A percentile compares a stretch with the other conserved stretches of the same genome.
These are phyloP conservation scores for Fusarium nygamai DNA, from an alignment of 2,329 filamentous ascomycete genomes.

Conservation along the genomic window DNA sequence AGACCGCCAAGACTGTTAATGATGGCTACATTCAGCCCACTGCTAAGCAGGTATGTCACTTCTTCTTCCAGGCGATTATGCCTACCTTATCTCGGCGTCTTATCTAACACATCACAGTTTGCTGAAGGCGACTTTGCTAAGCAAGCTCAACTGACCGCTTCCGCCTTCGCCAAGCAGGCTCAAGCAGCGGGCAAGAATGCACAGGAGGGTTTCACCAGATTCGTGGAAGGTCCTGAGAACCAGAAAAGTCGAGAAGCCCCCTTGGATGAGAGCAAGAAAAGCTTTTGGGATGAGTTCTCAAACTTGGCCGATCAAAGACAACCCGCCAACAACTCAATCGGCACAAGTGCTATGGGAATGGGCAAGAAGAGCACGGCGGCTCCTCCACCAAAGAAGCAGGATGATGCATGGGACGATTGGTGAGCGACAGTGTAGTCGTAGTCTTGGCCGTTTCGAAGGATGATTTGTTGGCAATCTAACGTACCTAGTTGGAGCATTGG, in stretches of 20 bases:
- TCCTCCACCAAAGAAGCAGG: constrained; percentile 53
- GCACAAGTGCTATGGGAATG: constrained; percentile 69
- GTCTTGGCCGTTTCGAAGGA: neutral
- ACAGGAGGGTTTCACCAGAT: constrained; percentile 82
- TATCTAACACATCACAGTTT: constrained; percentile 63
- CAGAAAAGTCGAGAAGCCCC: constrained; percentile 49
- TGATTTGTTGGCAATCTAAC: constrained; percentile 25
- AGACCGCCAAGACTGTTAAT: constrained; percentile 91
- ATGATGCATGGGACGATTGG: constrained; percentile 74
- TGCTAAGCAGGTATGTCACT: constrained; percentile 75
- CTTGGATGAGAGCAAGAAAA: constrained; percentile 74
- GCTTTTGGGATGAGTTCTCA: constrained; percentile 94
- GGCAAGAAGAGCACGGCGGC: constrained; percentile 51
- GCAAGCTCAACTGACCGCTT: constrained; percentile 69
- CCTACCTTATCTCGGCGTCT: constrained; percentile 5
- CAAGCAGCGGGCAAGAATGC: constrained; percentile 78
- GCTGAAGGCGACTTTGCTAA: constrained; percentile 82
- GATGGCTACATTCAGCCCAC: constrained; percentile 93
- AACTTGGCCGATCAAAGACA: constrained; percentile 69
- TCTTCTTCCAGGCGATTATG: neutral
- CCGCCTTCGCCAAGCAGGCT: constrained; percentile 73
- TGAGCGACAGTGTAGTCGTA: constrained; percentile 44
- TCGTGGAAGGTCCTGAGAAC: constrained; percentile 79
- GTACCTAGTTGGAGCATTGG: constrained; percentile 42
- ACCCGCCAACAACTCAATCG: constrained; percentile 60